Evolutionary conservation across 768 basidiomycete genomes (phyloP).

Genomic region (Amylocystis lapponica): DNA sequence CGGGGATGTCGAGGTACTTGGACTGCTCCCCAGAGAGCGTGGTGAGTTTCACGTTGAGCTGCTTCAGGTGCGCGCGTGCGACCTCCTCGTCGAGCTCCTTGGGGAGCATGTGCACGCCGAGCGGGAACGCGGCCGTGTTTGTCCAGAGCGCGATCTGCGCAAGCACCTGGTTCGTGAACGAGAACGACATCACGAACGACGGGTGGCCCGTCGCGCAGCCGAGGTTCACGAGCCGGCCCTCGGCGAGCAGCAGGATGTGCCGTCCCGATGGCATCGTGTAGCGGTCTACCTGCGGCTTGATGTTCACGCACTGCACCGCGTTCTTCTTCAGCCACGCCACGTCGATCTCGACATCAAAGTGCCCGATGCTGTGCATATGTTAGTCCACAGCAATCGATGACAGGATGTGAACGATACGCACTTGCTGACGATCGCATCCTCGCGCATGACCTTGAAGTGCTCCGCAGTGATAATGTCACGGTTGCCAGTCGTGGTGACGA

Average conservation of each 20-base stretch:
- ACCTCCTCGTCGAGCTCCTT: slow-evolving; percentile 99
- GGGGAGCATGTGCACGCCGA: slow-evolving; percentile 98
- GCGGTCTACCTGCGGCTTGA: slow-evolving; percentile 99
- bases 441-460: slow-evolving; percentile 93
- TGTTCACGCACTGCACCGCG: slow-evolving; percentile 75
- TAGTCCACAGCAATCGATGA: not conserved
- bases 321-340: slow-evolving; percentile 98
- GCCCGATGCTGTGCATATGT: slow-evolving; percentile 57
- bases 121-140: slow-evolving; percentile 82
- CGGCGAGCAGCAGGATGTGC: slow-evolving; percentile 95
- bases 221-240: slow-evolving; percentile 98
- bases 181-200: slow-evolving; percentile 99
- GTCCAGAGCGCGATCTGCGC: slow-evolving; percentile 99
- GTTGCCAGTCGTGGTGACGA: slow-evolving; percentile 98
- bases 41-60: slow-evolving; percentile 93
- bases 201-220: slow-evolving; percentile 99
- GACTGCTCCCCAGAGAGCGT: slow-evolving; percentile 68
- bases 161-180: slow-evolving; percentile 97
- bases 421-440: slow-evolving; percentile 99
- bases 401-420: slow-evolving; percentile 32
- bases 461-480: slow-evolving; percentile 91
- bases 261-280: slow-evolving; percentile 90
- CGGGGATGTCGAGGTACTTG: slow-evolving; percentile 86
- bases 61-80: slow-evolving; percentile 88
- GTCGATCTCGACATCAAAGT: slow-evolving; percentile 90